A percentile compares a stretch with the other conserved stretches of the same genome.
Evolutionary conservation across 2,329 filamentous ascomycete genomes (phyloP).

Genomic region (Colletotrichum sp.): DNA sequence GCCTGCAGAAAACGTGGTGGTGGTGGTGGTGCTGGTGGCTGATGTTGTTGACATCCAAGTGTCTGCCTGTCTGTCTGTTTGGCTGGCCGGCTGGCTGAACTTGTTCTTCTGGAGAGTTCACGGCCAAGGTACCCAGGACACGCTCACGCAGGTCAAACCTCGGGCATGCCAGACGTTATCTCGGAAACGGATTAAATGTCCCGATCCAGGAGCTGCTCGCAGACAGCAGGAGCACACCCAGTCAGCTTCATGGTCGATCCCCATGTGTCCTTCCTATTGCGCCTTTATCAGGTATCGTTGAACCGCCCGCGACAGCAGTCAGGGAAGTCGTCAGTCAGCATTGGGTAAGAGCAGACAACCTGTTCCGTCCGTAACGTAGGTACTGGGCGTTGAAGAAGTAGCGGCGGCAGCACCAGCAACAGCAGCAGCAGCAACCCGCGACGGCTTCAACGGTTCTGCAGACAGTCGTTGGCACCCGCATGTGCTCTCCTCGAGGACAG

Average conservation of each 20-base stretch:
- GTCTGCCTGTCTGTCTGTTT: neutral
- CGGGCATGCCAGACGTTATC: neutral
- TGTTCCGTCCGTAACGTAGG: neutral
- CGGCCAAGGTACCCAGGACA: neutral
- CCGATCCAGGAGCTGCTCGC: conserved; percentile 5
- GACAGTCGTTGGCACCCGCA: neutral
- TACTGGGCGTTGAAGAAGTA: neutral
- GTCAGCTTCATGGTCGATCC: neutral
- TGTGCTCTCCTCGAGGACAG: neutral
- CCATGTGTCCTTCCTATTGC: conserved; percentile 8
- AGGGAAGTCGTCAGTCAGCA: neutral
- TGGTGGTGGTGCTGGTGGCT: neutral
- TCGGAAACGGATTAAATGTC: neutral
- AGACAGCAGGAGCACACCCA: neutral
- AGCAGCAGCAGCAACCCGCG: neutral
- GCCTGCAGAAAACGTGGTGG: neutral
- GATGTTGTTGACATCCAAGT: neutral
- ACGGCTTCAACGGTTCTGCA: neutral
- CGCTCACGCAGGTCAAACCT: neutral
- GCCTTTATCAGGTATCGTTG: neutral
- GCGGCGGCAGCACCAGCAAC: neutral
- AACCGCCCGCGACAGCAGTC: neutral
- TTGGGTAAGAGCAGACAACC: neutral
- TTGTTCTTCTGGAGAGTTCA: neutral
- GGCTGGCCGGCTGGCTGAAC: neutral